Conservation (phyloP, 2,329 filamentous ascomycete species). For the Neurospora sp. region DNA sequence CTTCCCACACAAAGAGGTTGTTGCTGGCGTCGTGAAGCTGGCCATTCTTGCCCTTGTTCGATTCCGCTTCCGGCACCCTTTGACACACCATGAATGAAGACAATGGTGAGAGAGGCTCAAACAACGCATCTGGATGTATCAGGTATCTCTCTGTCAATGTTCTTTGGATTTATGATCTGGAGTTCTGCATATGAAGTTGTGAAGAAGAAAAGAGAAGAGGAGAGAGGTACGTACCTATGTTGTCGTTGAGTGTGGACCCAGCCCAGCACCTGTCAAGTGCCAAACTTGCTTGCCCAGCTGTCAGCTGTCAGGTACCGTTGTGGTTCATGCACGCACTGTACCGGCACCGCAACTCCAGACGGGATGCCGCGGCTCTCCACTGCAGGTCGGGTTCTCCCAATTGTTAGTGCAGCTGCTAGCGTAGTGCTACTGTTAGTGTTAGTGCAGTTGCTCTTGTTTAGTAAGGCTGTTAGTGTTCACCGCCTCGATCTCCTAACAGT, state of each 20-base stretch:
- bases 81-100: neutral
- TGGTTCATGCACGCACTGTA: neutral
- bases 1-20: neutral
- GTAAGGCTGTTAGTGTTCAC: neutral
- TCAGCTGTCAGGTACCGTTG: neutral
- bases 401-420: neutral
- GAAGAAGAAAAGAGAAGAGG: neutral
- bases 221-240: neutral
- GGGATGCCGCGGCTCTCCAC: neutral
- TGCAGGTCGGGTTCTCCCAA: neutral
- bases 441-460: neutral
- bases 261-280: neutral
- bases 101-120: neutral
- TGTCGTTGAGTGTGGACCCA: neutral
- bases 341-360: neutral
- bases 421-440: neutral
- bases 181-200: neutral
- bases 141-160: accelerated
- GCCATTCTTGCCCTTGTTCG: neutral
- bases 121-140: neutral
- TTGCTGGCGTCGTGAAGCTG: neutral
- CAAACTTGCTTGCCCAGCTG: neutral
- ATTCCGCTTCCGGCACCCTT: neutral
- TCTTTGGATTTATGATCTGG: neutral
- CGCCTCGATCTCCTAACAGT: neutral